Base-by-base conservation (phyloP, 1,139 yeast genomes). In the Arxiozyma telluris region DNA sequence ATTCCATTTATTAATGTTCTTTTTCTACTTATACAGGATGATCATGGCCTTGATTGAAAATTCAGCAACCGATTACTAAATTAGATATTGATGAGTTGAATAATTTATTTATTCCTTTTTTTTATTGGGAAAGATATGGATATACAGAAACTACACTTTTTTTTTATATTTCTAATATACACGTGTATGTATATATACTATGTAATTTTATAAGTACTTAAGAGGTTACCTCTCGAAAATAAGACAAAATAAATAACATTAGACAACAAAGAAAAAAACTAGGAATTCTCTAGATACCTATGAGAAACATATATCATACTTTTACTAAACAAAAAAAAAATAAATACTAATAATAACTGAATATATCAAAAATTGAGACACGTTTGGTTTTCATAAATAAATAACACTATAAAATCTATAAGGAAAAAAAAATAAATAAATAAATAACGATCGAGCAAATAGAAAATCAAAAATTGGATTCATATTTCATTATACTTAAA, bases 21-120 rank as follows among this genome's bases (percentile, higher is more conserved):
- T 93, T 84, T 90, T 81, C 78, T 91, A 90, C 79, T 80, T 93
- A 68, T 93, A 91, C 79, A 84, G 95, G 76, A 88, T 93, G 96
- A 91, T 93, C 75, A 87, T 91, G 79, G 94, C 96, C 49, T 80
- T 93, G 71, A 93, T 93, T 66, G 57, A 51, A 34, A 42, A 39
- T 48, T 79, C 83, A 52, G 90, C 47, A 15, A 27, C 25, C 17
- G 43, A 44, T 41, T 44, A 38, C 44, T 50, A 38, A 43, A 22
- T n/a, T 44, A 34, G 20, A 85, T 60, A 57, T 58, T 52, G 66
- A 18, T 34, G 15, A 30, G n/a, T 34, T 34, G 17, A 15, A 34
- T 34, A 15, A 12, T 12, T 34, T 34, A 34, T 34, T 34, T 15
- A 34, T 34, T 34, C 39, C n/a, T 12, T 12, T 34, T 15, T 34